Evolutionary conservation across 257 asterid species (phyloP).

Genomic region (Plectranthus barbatus): DNA sequence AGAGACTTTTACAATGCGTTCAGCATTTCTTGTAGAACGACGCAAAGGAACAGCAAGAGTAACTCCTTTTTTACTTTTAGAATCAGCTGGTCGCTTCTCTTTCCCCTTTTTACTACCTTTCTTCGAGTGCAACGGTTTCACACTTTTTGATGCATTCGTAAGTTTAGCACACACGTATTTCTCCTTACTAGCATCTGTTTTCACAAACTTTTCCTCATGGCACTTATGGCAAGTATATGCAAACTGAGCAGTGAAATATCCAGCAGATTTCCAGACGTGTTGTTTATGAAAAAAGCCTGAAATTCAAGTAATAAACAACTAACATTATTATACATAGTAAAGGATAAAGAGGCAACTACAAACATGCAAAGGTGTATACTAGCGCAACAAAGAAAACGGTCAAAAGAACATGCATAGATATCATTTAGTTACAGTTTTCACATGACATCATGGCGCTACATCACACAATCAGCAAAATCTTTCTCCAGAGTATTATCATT

Average conservation of each 20-base stretch:
- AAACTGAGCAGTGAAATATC: slow-evolving; percentile 30
- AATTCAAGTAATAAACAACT: slow-evolving; percentile 7
- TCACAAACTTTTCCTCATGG: slow-evolving; percentile 29
- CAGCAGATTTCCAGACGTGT: slow-evolving; percentile 54
- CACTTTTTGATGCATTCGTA: slow-evolving; percentile 35
- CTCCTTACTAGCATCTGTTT: slow-evolving; percentile 28
- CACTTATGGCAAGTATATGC: slow-evolving; percentile 66
- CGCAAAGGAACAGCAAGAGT: slow-evolving; percentile 57
- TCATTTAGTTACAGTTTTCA: neutral
- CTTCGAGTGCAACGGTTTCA: slow-evolving; percentile 30
- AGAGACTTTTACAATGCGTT: slow-evolving; percentile 30
- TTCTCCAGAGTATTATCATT: neutral
- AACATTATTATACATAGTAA: slow-evolving; percentile 3
- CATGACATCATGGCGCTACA: neutral
- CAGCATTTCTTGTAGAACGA: slow-evolving; percentile 81
- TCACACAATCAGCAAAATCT: slow-evolving; percentile 7
- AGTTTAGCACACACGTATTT: slow-evolving; percentile 22
- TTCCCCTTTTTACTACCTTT: slow-evolving; percentile 34
- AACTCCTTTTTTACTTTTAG: slow-evolving; percentile 31
- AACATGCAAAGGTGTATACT: slow-evolving; percentile 5
- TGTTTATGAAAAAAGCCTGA: slow-evolving; percentile 75
- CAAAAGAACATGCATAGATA: neutral
- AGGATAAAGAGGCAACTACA: slow-evolving; percentile 7
- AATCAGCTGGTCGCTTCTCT: slow-evolving; percentile 32
- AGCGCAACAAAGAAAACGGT: slow-evolving; percentile 10